phyloP scores from a whole-genome alignment of 192 early-diverging fungal genomes.

The Coemansia sp. region DNA sequence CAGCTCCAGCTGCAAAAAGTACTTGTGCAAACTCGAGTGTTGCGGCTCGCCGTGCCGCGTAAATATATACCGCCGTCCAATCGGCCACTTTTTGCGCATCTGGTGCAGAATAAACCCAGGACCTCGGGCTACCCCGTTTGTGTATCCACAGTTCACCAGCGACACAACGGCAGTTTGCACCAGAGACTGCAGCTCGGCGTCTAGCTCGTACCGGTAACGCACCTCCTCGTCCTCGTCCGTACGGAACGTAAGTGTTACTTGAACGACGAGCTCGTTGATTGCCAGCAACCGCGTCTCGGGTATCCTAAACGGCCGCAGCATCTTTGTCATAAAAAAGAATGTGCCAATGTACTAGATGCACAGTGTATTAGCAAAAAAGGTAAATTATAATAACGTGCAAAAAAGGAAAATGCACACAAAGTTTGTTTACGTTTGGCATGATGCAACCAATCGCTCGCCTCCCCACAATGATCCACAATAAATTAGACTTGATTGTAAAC shows the following conservation, averaged over 20 bases:
- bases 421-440: slow-evolving; percentile 20
- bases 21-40: slow-evolving; percentile 54
- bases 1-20: slow-evolving; percentile 53
- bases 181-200: slow-evolving; percentile 33
- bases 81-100: slow-evolving; percentile 53
- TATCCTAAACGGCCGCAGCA: slow-evolving; percentile 37
- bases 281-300: slow-evolving; percentile 49
- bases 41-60: slow-evolving; percentile 48
- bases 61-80: slow-evolving; percentile 51
- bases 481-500: not conserved
- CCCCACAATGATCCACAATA: not conserved
- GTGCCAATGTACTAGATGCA: not conserved
- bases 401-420: not conserved
- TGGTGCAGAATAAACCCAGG: slow-evolving; percentile 52
- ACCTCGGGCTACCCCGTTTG: slow-evolving; percentile 33
- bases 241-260: slow-evolving; percentile 44
- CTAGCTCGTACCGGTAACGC: slow-evolving; percentile 32
- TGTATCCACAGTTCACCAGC: slow-evolving; percentile 53
- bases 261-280: slow-evolving; percentile 45
- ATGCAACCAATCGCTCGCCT: slow-evolving; percentile 1
- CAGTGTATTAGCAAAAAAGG: not conserved
- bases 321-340: not conserved
- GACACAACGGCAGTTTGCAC: slow-evolving; percentile 44
- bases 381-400: not conserved
- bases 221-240: slow-evolving; percentile 52